A percentile compares a stretch with the other conserved stretches of the same genome.
phyloP scores from a whole-genome alignment of 208 protist genomes.

The Lotmaria passim region DNA sequence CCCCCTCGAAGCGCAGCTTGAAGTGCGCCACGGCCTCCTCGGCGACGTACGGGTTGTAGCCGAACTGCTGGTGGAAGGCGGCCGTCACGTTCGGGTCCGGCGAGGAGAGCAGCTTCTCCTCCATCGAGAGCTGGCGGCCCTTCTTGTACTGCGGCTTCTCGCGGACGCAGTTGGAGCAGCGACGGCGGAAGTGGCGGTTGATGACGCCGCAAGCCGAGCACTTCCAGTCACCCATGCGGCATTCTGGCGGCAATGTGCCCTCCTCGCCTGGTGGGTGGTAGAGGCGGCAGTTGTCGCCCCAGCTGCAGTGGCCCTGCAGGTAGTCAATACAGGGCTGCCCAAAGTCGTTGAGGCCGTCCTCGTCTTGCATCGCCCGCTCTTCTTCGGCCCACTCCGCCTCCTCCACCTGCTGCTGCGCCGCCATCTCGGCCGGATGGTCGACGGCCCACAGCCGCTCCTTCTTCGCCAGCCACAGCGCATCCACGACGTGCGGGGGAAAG shows the following conservation, averaged over 20 bases:
- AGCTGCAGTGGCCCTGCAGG: conserved; percentile 87
- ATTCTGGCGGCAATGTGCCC: conserved; percentile 84
- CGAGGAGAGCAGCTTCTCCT: conserved; percentile 74
- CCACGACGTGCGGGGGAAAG: conserved; percentile 87
- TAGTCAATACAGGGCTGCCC: conserved; percentile 93
- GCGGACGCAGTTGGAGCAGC: conserved; percentile 88
- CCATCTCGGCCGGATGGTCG: conserved; percentile 73
- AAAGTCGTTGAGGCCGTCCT: conserved; percentile 90
- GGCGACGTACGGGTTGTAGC: conserved; percentile 79
- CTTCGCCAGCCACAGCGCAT: conserved; percentile 85
- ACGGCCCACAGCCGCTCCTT: conserved; percentile 88
- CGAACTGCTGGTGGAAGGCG: conserved; percentile 81
- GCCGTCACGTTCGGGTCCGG: conserved; percentile 67
- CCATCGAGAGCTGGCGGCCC: conserved; percentile 44
- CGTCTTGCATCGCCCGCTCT: conserved; percentile 78
- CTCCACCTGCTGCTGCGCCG: conserved; percentile 69
- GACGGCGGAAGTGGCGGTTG: conserved; percentile 91
- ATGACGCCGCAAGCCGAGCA: conserved; percentile 88
- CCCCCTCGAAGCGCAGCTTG: conserved; percentile 53
- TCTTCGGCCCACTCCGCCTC: conserved; percentile 80
- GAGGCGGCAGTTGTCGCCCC: conserved; percentile 77
- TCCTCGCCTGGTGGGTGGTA: conserved; percentile 89
- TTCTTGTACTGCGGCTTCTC: conserved; percentile 93
- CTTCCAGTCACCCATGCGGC: conserved; percentile 92
- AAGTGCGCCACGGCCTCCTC: conserved; percentile 80